Conservation (phyloP, 2,329 filamentous ascomycete species). For the Diplodia intermedia region DNA sequence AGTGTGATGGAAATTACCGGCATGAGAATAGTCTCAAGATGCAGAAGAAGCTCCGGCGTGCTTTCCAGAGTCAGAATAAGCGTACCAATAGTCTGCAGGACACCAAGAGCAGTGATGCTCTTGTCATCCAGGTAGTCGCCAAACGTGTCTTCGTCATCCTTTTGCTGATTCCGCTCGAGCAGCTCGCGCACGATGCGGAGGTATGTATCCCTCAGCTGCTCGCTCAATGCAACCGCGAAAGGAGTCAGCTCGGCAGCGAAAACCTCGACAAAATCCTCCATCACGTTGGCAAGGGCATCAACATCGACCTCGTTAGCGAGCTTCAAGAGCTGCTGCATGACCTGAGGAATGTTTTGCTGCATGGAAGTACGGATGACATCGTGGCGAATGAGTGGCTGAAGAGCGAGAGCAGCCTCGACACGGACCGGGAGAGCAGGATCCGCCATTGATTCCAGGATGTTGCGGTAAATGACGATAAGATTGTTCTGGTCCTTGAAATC, state of each 20-base stretch:
- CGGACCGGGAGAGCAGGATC: slow-evolving; percentile 91
- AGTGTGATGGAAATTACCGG: slow-evolving; percentile 95
- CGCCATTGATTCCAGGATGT: slow-evolving; percentile 96
- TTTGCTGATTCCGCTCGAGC: slow-evolving; percentile 80
- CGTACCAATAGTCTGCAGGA: slow-evolving; percentile 96
- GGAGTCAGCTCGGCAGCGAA: slow-evolving; percentile 97
- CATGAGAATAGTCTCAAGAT: slow-evolving; percentile 95
- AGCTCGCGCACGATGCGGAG: slow-evolving; percentile 91
- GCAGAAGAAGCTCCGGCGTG: slow-evolving; percentile 91
- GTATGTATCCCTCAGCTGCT: slow-evolving; percentile 95
- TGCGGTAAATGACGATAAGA: slow-evolving; percentile 92
- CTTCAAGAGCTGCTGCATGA: slow-evolving; percentile 98
- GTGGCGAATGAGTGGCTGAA: slow-evolving; percentile 95
- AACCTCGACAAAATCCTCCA: slow-evolving; percentile 99
- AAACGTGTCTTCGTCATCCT: slow-evolving; percentile 77
- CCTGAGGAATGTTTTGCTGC: slow-evolving; percentile 97
- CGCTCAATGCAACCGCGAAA: slow-evolving; percentile 93
- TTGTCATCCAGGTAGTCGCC: slow-evolving; percentile 97
- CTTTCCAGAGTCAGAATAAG: slow-evolving; percentile 96
- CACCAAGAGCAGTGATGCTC: slow-evolving; percentile 95
- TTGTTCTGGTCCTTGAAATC: slow-evolving; percentile 98
- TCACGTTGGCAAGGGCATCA: slow-evolving; percentile 95
- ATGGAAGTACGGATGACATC: slow-evolving; percentile 93
- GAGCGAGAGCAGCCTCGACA: slow-evolving; percentile 89
- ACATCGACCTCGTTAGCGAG: slow-evolving; percentile 98